A percentile compares a stretch with the other conserved stretches of the same genome.
Evolutionary conservation across 2,329 filamentous ascomycete species (phyloP).

Genomic region (Hypoxylon sp.): DNA sequence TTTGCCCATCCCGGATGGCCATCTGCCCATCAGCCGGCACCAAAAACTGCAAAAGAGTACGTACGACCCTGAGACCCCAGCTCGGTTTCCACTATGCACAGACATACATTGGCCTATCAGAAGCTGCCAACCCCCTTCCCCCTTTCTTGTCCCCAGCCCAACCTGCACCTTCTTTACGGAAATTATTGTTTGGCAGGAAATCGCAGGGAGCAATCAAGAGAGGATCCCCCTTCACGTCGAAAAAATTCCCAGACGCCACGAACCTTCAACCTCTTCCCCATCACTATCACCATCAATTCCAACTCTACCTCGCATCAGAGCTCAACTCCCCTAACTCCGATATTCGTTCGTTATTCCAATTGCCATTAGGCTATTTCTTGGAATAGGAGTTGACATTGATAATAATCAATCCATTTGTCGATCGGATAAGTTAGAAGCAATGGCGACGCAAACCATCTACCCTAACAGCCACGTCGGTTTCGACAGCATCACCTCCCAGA

Average conservation of each 20-base stretch:
- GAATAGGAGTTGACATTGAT: constrained; percentile 52
- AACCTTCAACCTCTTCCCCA: constrained; percentile 36
- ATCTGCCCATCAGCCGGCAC: constrained; percentile 39
- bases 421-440: constrained; percentile 58
- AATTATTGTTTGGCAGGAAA: constrained; percentile 63
- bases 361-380: constrained; percentile 56
- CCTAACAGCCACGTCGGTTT: constrained; percentile 99
- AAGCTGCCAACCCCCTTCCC: constrained; percentile 45
- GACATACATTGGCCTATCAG: constrained; percentile 49
- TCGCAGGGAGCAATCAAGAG: constrained; percentile 52
- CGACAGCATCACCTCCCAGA: constrained; percentile 99
- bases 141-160: constrained; percentile 46
- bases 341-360: constrained; percentile 50
- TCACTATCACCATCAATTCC: constrained; percentile 41
- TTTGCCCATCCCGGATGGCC: constrained; percentile 20
- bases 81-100: constrained; percentile 40
- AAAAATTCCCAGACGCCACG: constrained; percentile 46
- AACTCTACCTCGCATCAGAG: constrained; percentile 28
- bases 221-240: constrained; percentile 48
- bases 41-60: constrained; percentile 17
- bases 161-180: constrained; percentile 54
- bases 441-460: constrained; percentile 80
- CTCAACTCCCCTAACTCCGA: constrained; percentile 35
- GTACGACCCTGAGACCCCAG: constrained; percentile 38
- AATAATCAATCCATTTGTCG: constrained; percentile 50